Evolutionary conservation across 306 rosid genomes (phyloP).

Genomic region (Acacia crassicarpa): DNA sequence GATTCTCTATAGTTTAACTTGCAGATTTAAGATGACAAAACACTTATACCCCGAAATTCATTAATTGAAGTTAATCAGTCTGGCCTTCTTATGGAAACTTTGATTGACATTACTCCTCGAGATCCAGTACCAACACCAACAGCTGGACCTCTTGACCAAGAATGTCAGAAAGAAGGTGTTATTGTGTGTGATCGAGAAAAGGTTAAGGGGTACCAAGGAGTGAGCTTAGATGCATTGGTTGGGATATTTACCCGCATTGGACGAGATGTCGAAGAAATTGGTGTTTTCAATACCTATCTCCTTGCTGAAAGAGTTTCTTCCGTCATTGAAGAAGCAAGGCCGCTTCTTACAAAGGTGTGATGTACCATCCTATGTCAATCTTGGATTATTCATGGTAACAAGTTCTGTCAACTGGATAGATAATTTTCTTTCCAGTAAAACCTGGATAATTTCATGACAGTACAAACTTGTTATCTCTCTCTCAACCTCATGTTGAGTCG

Average conservation of each 20-base stretch:
- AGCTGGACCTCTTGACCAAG: slow-evolving; percentile 80
- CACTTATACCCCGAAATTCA: slow-evolving; percentile 85
- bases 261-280: slow-evolving; percentile 82
- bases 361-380: slow-evolving; percentile 39
- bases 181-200: slow-evolving; percentile 84
- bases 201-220: slow-evolving; percentile 80
- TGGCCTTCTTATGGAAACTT: slow-evolving; percentile 96
- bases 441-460: slow-evolving; percentile 11
- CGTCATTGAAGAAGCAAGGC: slow-evolving; percentile 84
- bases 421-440: slow-evolving; percentile 7
- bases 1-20: slow-evolving; percentile 27
- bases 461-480: neutral
- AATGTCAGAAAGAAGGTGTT: slow-evolving; percentile 76
- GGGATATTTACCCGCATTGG: slow-evolving; percentile 88
- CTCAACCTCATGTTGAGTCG: neutral
- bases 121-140: slow-evolving; percentile 79
- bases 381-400: slow-evolving; percentile 21
- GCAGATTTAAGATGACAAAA: slow-evolving; percentile 93
- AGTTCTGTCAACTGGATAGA: slow-evolving; percentile 8
- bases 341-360: slow-evolving; percentile 85
- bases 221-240: slow-evolving; percentile 83
- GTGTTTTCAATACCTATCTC: slow-evolving; percentile 60
- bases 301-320: slow-evolving; percentile 75
- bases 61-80: slow-evolving; percentile 93
- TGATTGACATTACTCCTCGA: slow-evolving; percentile 85